Evolutionary conservation across 2,329 filamentous ascomycete species (phyloP), one percentile per base, ranked within the genome.

Genomic region (Penicillium griseofulvum): DNA sequence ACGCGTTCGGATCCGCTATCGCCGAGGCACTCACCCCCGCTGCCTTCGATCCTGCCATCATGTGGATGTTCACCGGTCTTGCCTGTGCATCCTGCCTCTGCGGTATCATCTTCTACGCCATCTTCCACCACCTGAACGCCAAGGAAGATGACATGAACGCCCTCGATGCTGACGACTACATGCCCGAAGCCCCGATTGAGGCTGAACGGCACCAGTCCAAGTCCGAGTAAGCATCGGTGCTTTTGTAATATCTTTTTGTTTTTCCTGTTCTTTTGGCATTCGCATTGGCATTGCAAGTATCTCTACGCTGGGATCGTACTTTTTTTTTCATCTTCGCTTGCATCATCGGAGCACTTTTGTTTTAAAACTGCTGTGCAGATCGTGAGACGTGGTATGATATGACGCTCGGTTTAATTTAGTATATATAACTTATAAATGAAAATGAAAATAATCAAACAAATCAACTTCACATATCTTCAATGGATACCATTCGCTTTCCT

Each of bases 21-120:
- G 84, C 82, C 2, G 82, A 86, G 62, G 81, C 85, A 2, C 74
- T 89, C 12, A 80, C 83, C 1, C 83, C 86, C 0, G 73, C 79
- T 5, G 81, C 84, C 7, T 80, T 80, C 54, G 84, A 90, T 67
- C 87, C 87, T 22, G 78, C 84, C 61, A 80, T 88, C 63, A 66
- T 86, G 54, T 88, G 85, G 84, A 81, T 89, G 79, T 88, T 87
- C 64, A 76, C 78, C 24, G 82, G 82, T 19, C 71, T 87, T n/a
- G 80, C 79, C 5, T 64, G 73, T 50, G 76, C 77, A 16, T 79
- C 81, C 0, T 78, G 78, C 50, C 28, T 75, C 2, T 75, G 78
- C 3, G 82, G 82, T 22, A 72, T 76, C 29, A 58, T 81, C 52
- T 87, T 88, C 71, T 86, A 77, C 70, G 28, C 74, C 31, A 62